Evolutionary conservation across 2,329 filamentous ascomycete species (phyloP), one percentile per base, ranked within the genome.

Genomic region (Aureobasidium sp.): DNA sequence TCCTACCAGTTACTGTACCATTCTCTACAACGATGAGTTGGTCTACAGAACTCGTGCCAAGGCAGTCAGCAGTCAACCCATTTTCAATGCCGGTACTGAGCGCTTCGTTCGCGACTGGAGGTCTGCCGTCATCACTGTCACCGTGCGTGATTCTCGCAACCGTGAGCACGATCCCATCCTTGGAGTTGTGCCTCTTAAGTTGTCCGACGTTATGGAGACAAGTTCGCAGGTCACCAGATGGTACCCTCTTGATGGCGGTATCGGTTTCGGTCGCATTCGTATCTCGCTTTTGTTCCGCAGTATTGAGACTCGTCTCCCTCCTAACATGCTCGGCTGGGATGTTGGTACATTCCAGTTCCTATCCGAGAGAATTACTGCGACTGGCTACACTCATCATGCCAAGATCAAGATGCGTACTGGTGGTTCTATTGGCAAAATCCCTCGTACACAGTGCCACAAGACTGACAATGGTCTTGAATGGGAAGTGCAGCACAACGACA

Each of bases 51-150:
- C 93, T n/a, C 85, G 94, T 69, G 85, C 90, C 39, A 97, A 99
- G 79, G 92, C 92, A 4, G 89, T 96, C 8, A 95, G 89, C 39
- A 95, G 90, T 58, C 92, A 95, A 72, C 94, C 94, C 1, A 97
- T 97, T 66, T 97, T 96, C 81, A 97, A 97, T 68, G 92, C 94
- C 3, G 93, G 93, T 63, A 97, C 92, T 0, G 94, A 99, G 71
- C 85, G 88, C 13, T 97, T 97, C 68, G 79, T 97, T 34, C 87
- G 93, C 27, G 93, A 99, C 71, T 99, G 94, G 94, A 83, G 91
- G 65, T 94, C 90, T 21, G 83, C 84, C 49, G 89, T 97, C 62
- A 82, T 96, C 59, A 97, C 92, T 0, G 81, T 97, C 54, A 89
- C 90, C 0, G 91, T 97, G 16, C 88, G 94, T 30, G 93, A 97